These are phyloP conservation scores for Besnoitia besnoiti DNA, from an alignment of 169 alveolate species.

Conservation along the genomic window DNA sequence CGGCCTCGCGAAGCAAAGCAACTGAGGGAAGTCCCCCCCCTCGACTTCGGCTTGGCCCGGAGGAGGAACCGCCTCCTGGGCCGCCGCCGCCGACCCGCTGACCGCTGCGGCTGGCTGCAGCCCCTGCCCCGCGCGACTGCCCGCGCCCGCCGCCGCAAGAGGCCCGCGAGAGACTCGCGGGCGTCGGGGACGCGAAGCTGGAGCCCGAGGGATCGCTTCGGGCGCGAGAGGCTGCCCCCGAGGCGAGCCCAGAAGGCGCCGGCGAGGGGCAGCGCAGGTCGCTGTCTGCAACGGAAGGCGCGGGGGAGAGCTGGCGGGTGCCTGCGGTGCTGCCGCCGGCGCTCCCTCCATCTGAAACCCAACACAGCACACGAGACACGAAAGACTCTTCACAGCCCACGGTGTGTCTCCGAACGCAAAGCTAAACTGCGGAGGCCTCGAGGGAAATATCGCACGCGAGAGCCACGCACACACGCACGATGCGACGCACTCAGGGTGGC, in stretches of 20 bases:
- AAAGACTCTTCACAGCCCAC: no score
- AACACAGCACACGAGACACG: not conserved
- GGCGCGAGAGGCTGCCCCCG: no score
- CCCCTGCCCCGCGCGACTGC: not conserved
- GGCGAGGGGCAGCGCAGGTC: not conserved
- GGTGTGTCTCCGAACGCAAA: no score
- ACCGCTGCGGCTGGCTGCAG: not conserved
- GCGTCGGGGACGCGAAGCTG: no score
- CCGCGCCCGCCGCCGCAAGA: not conserved
- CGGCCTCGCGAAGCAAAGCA: not conserved
- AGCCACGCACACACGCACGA: no score
- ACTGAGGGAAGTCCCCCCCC: not conserved
- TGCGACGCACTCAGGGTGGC: no score
- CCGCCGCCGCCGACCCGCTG: not conserved
- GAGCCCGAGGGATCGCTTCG: no score
- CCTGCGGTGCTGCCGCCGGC: not conserved
- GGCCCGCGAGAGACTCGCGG: no score
- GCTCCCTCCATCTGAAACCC: not conserved
- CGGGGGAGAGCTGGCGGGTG: not conserved
- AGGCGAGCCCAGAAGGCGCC: not conserved
- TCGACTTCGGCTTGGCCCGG: not conserved
- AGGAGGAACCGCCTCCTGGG: not conserved
- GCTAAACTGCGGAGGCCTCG: no score
- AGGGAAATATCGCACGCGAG: no score
- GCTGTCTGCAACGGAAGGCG: not conserved